Evolutionary conservation across 139 green algal genomes (phyloP), one percentile per base, ranked within the genome.

Genomic region (Edaphochlamys debaryana): DNA sequence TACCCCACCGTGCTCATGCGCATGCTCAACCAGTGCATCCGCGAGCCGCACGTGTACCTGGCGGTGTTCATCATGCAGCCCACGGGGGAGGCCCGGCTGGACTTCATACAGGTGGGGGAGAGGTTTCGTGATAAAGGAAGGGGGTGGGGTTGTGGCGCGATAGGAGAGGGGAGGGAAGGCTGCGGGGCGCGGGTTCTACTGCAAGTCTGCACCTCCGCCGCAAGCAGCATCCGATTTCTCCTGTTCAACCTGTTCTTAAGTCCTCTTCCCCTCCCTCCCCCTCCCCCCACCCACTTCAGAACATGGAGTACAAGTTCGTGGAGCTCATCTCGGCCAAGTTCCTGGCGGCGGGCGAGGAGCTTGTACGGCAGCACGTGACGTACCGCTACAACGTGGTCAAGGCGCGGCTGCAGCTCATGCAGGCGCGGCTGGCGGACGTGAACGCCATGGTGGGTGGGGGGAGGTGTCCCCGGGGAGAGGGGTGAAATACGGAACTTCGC

Each of bases 271-370:
- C n/a, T n/a, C n/a, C n/a, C n/a, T n/a, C n/a, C n/a, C n/a, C n/a
- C n/a, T n/a, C n/a, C n/a, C n/a, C n/a, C n/a, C n/a, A n/a, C n/a
- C n/a, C n/a, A n/a, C n/a, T n/a, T n/a, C 85, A 95, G 89, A 95
- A 95, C 78, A 95, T 95, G 92, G 91, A 96, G 85, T 94, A 96
- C 89, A 96, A 96, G 88, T 96, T 96, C 80, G 93, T 96, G 80
- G 93, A 96, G 90, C 88, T 96, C 73, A 86, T 96, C n/a, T 89
- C 73, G 5, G 88, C 85, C 42, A 60, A 75, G 17, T 94, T 94
- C 71, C 37, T 84, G 40, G 86, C 89, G 23, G 89, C 85, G 7
- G 63, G 54, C 1, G 93, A 96, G 85, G 93, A 95, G 1, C 60
- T 91, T 32, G 87, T 95, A n/a, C 70, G 89, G 2, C 30, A 75